Percentiles rank a stretch among this genome's conserved stretches.
Evolutionary conservation across 352 stramenopile species (phyloP).

Genomic region (Salisapilia sapeloensis): DNA sequence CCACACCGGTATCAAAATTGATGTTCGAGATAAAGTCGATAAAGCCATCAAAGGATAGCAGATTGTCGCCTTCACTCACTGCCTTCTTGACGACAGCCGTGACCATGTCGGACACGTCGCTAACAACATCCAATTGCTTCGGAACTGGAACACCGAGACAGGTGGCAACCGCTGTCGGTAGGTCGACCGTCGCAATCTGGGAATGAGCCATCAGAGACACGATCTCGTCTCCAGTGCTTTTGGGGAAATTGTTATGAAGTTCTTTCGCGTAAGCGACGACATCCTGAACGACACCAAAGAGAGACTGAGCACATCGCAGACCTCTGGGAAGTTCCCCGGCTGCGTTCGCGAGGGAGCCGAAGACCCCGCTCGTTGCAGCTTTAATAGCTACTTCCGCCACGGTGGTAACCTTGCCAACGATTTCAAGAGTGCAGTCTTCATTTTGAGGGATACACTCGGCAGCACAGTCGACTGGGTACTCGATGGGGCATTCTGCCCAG

Average conservation of each 20-base stretch:
- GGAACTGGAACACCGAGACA: slow-evolving; percentile 17
- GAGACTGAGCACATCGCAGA: slow-evolving; percentile 24
- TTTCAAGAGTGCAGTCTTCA: slow-evolving; percentile 24
- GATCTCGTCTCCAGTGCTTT: slow-evolving; percentile 33
- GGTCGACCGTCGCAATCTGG: slow-evolving; percentile 28
- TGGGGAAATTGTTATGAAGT: slow-evolving; percentile 11
- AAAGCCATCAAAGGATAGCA: slow-evolving; percentile 16
- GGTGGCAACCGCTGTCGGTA: slow-evolving; percentile 24
- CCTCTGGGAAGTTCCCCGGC: slow-evolving; percentile 20
- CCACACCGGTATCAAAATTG: slow-evolving; percentile 4
- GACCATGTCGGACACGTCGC: slow-evolving; percentile 17
- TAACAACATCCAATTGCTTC: slow-evolving; percentile 11
- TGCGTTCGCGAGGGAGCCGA: slow-evolving; percentile 19
- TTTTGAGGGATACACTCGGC: slow-evolving; percentile 58
- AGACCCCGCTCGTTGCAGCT: slow-evolving; percentile 26
- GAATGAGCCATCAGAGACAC: slow-evolving; percentile 31
- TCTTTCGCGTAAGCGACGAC: slow-evolving; percentile 21
- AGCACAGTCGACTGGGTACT: slow-evolving; percentile 56
- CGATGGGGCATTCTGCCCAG: slow-evolving; percentile 50
- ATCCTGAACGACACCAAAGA: slow-evolving; percentile 25
- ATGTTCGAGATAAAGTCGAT: slow-evolving; percentile 15
- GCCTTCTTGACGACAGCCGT: slow-evolving; percentile 12
- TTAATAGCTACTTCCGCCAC: slow-evolving; percentile 35
- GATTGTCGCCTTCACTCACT: slow-evolving; percentile 16
- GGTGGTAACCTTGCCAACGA: slow-evolving; percentile 27